Evolutionary conservation across 306 rosid species (phyloP).

Genomic region (Crotalaria pallida): DNA sequence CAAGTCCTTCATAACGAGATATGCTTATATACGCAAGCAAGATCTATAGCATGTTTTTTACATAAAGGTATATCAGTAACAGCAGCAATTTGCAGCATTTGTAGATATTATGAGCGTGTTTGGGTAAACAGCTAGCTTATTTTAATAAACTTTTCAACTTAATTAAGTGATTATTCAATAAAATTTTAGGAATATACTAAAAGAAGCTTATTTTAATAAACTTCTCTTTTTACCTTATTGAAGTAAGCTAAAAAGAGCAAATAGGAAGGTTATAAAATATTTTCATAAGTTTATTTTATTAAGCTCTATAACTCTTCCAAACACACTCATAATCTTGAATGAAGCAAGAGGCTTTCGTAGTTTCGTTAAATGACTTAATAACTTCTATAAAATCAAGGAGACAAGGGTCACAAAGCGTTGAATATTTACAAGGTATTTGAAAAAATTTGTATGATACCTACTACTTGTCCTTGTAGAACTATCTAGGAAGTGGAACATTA

Average conservation of each 20-base stretch:
- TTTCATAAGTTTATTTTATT: too few relatives aligned
- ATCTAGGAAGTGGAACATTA: not conserved
- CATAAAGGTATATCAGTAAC: not conserved
- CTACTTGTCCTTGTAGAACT: not conserved
- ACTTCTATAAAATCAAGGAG: not conserved
- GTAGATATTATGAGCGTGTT: too few relatives aligned
- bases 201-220: too few relatives aligned
- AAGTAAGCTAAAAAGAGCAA: too few relatives aligned
- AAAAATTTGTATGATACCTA: not conserved
- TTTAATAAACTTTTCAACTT: too few relatives aligned
- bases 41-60: slow-evolving; percentile 30
- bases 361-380: not conserved
- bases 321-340: not conserved
- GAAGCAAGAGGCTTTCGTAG: not conserved
- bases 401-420: not conserved
- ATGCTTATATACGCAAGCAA: slow-evolving; percentile 47
- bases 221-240: too few relatives aligned
- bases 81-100: not conserved
- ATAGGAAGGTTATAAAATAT: too few relatives aligned
- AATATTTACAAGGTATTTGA: not conserved
- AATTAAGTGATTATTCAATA: too few relatives aligned
- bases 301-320: too few relatives aligned
- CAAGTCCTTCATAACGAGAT: slow-evolving; percentile 58
- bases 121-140: too few relatives aligned
- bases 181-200: too few relatives aligned